phyloP scores from a whole-genome alignment of 805 yeast species.

The Suhomyces sp. region DNA sequence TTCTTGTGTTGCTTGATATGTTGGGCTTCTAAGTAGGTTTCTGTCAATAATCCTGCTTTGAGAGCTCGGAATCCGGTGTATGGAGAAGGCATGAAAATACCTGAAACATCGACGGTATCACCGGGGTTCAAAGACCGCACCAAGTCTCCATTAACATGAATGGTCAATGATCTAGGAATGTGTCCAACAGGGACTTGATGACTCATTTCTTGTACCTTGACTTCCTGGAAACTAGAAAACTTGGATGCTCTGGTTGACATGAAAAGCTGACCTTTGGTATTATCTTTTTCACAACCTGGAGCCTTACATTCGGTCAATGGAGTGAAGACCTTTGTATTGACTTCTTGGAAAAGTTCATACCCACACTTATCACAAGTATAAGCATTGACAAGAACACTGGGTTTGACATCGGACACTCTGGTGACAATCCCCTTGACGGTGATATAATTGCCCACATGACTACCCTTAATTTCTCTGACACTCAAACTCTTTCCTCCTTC shows the following conservation, averaged over 20 bases:
- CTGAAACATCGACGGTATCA: constrained; percentile 89
- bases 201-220: constrained; percentile 89
- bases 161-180: constrained; percentile 82
- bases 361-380: constrained; percentile 98
- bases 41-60: constrained; percentile 89
- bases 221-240: constrained; percentile 93
- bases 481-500: constrained; percentile 60
- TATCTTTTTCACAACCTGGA: constrained; percentile 71
- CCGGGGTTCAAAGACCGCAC: constrained; percentile 91
- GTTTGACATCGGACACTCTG: constrained; percentile 94
- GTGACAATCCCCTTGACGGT: constrained; percentile 94
- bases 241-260: constrained; percentile 95
- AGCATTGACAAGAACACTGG: constrained; percentile 85
- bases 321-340: constrained; percentile 74
- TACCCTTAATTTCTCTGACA: constrained; percentile 87
- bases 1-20: constrained; percentile 83
- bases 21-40: constrained; percentile 90
- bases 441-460: constrained; percentile 78
- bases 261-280: constrained; percentile 82
- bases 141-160: constrained; percentile 89
- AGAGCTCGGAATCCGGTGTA: constrained; percentile 94
- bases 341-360: constrained; percentile 94
- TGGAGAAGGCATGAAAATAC: constrained; percentile 90
- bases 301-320: constrained; percentile 91
- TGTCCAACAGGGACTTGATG: constrained; percentile 98